Percentiles rank a stretch among this genome's conserved stretches.
phyloP scores from a whole-genome alignment of 352 stramenopile genomes.

The Phytophthora pinifolia region DNA sequence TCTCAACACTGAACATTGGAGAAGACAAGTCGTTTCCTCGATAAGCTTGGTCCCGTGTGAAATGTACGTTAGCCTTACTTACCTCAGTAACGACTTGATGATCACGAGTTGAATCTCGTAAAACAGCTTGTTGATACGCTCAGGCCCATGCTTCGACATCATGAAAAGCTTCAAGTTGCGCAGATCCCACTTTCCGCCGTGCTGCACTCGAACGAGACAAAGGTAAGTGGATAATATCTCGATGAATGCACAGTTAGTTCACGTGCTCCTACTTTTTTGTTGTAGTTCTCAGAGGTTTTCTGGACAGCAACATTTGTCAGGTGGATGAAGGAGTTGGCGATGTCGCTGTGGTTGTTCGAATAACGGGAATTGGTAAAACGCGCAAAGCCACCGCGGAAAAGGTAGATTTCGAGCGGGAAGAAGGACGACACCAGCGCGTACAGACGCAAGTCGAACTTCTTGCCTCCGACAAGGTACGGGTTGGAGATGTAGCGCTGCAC shows the following conservation, averaged over 20 bases:
- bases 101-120: constrained; percentile 91
- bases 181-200: constrained; percentile 92
- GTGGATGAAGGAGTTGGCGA: constrained; percentile 93
- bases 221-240: neutral
- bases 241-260: neutral
- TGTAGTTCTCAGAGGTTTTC: constrained; percentile 94
- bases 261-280: constrained; percentile 57
- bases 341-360: constrained; percentile 86
- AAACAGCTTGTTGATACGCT: constrained; percentile 86
- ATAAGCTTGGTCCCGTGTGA: neutral
- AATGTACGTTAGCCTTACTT: neutral
- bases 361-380: constrained; percentile 92
- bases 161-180: constrained; percentile 91
- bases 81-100: constrained; percentile 82
- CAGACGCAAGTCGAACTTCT: constrained; percentile 95
- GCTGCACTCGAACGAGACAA: constrained; percentile 28
- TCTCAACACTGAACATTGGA: constrained; percentile 69
- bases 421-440: constrained; percentile 93
- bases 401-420: constrained; percentile 89
- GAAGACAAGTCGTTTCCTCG: neutral
- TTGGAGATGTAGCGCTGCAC: constrained; percentile 94
- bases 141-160: constrained; percentile 85
- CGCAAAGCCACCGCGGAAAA: constrained; percentile 91
- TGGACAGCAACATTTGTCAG: constrained; percentile 95
- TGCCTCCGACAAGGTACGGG: constrained; percentile 92